Evolutionary conservation across 2,329 filamentous ascomycete genomes (phyloP), one percentile per base, ranked within the genome.

Genomic region (Elsinoe ampelina): DNA sequence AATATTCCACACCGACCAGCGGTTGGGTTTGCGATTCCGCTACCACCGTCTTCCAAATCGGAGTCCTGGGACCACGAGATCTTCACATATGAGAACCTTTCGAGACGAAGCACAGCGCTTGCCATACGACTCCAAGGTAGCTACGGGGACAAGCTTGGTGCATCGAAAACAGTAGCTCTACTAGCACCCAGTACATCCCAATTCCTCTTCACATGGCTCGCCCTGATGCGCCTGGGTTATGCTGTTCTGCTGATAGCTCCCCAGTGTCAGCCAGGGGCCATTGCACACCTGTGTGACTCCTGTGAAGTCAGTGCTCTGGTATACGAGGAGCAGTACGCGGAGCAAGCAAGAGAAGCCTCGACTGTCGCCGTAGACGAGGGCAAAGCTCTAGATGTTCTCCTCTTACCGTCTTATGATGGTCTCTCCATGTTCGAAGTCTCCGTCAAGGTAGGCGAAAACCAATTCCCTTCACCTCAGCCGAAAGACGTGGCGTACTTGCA

Each of bases 161-260:
- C 58, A 30, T 22, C 63, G 15, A 59, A 66, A 30, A 73, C 74
- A 0, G 70, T 82, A 1, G 82, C 76, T 0, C 64, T 86, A 8
- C 65, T 86, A 0, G 79, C 77, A 58, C 72, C 76, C 0, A 85
- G 81, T 62, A 80, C 77, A 0, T 65, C 76, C 0, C 74, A 79
- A 8, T 83, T 86, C 56, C 68, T 85, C 0, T 73, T 83, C 52
- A 75, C 76, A 0, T 85, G 80, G 81, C 70, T 85, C 1, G 82
- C 75, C 0, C 68, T 85, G 39, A 79, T 84, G 65, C 71, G 75
- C 8, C 63, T 81, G 41, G 82, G 82, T 0, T 72, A 74, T 61
- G 72, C 76, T 0, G 79, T 81, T 1, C 65, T 86, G 13, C 68
- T 85, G 4, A 72, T 85, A 36, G 81, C 82, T 69, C 73, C 74